Base-by-base conservation (phyloP, 2,329 filamentous ascomycete species). In the Chrysosphaeria jannelii region DNA sequence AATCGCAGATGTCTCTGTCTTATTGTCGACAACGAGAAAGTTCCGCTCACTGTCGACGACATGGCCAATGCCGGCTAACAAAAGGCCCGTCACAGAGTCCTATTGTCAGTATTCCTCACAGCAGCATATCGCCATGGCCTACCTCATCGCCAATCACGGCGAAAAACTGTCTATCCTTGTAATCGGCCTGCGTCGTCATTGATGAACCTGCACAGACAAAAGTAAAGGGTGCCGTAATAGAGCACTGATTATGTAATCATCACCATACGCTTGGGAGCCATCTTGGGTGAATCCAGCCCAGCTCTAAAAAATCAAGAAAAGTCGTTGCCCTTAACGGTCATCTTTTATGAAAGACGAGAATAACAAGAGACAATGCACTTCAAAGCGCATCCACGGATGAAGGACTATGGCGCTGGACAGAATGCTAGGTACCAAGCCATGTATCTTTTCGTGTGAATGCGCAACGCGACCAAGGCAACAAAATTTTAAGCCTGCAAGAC, bases 141-240 rank as follows among this genome's bases (percentile, higher is more conserved):
- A 75, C 85, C 63, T 97, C 85, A 45, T 97, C 85, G 24, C 85
- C 85, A 41, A 97, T 97, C 23, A 97, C 81, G 32, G 85, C 85
- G 28, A 97, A 63, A 42, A 97, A 90, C 48, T 97, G 71, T 38
- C 85, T 63, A 48, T 93, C 78, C 50, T 78, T 68, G 45, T 54
- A 68, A 34, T 63, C 57, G 31, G 53, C 48, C 35, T 57, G 50
- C 15, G 24, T 13, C n/a, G 25, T 14, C 9, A 18, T 19, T n/a
- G n/a, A n/a, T n/a, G n/a, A n/a, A n/a, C n/a, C n/a, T n/a, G n/a
- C n/a, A n/a, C n/a, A n/a, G n/a, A n/a, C n/a, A n/a, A n/a, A n/a
- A n/a, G n/a, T n/a, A n/a, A n/a, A n/a, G n/a, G n/a, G n/a, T n/a
- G n/a, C n/a, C n/a, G n/a, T n/a, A n/a, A n/a, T n/a, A n/a, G n/a